These are phyloP conservation scores for Penicillium psychrosexuale DNA, from an alignment of 2,329 filamentous ascomycete genomes.

Conservation along the genomic window DNA sequence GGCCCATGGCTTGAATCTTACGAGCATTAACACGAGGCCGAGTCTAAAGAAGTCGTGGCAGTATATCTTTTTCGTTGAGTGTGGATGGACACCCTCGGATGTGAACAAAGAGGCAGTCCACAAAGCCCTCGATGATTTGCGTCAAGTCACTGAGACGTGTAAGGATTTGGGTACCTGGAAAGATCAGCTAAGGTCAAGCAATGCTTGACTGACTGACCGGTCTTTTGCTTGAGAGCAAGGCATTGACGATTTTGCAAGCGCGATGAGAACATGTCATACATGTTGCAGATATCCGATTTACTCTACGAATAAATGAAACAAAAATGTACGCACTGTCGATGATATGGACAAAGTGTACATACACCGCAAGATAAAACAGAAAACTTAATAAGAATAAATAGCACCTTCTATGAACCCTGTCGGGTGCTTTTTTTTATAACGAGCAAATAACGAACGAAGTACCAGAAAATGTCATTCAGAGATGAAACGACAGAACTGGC, in stretches of 20 bases:
- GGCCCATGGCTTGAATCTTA: slow-evolving; percentile 70
- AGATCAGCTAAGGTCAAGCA: slow-evolving; percentile 27
- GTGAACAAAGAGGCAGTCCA: slow-evolving; percentile 30
- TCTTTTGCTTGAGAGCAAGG: not conserved
- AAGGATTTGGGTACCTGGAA: slow-evolving; percentile 43
- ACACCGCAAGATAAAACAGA: not conserved
- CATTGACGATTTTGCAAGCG: not conserved
- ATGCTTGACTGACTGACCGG: not conserved
- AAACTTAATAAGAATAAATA: not conserved
- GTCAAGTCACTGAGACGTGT: slow-evolving; percentile 38
- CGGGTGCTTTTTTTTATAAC: slow-evolving; percentile 14
- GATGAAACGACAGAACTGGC: slow-evolving; percentile 13
- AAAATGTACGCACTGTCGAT: not conserved
- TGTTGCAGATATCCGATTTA: not conserved
- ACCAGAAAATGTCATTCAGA: slow-evolving; percentile 11
- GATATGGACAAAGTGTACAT: not conserved
- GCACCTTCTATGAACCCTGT: slow-evolving; percentile 10
- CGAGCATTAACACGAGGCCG: slow-evolving; percentile 84
- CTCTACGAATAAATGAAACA: not conserved
- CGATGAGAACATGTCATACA: not conserved
- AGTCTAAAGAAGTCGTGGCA: slow-evolving; percentile 74
- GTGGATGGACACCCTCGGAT: slow-evolving; percentile 55
- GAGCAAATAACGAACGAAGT: slow-evolving; percentile 19
- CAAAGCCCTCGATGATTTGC: slow-evolving; percentile 33
- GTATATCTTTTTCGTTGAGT: slow-evolving; percentile 94